These are phyloP conservation scores for Helotiales sp. DNA, from an alignment of 2,329 filamentous ascomycete genomes.

Conservation along the genomic window DNA sequence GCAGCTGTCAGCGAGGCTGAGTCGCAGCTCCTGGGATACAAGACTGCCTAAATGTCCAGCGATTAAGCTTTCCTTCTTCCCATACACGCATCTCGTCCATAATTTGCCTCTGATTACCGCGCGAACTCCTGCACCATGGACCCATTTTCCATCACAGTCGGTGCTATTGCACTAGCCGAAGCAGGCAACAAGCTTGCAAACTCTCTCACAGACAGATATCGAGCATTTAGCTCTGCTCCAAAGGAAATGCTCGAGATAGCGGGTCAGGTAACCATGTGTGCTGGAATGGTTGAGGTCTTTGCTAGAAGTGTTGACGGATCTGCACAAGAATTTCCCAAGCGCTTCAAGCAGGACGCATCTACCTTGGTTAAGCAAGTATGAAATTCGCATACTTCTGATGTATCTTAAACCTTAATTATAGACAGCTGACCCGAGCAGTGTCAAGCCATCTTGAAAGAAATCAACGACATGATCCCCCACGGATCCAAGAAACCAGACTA, in stretches of 20 bases:
- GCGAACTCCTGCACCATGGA: background rate
- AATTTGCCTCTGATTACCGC: background rate
- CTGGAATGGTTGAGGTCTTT: slow-evolving; percentile 17
- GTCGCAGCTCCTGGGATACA: background rate
- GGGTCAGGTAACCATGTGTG: slow-evolving; percentile 13
- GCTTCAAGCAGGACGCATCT: slow-evolving; percentile 11
- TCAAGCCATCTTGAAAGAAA: slow-evolving; percentile 8
- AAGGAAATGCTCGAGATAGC: slow-evolving; percentile 17
- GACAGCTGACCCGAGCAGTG: background rate
- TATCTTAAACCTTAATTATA: background rate
- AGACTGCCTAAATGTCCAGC: background rate
- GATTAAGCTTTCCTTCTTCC: background rate
- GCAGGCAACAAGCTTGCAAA: slow-evolving; percentile 15
- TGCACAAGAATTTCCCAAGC: slow-evolving; percentile 5
- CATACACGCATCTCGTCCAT: background rate
- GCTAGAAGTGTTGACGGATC: slow-evolving; percentile 13
- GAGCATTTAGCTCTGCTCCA: slow-evolving; percentile 18
- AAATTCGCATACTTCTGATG: too few relatives aligned
- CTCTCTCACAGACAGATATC: slow-evolving; percentile 12
- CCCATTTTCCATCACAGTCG: slow-evolving; percentile 13
- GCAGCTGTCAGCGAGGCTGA: background rate
- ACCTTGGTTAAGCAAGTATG: slow-evolving; percentile 11
- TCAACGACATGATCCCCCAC: slow-evolving; percentile 11
- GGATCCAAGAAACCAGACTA: slow-evolving; percentile 15
- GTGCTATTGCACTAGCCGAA: slow-evolving; percentile 15